These are phyloP conservation scores for Ophiocordyceps sinensis DNA, from an alignment of 2,329 filamentous ascomycete genomes.

Conservation along the genomic window DNA sequence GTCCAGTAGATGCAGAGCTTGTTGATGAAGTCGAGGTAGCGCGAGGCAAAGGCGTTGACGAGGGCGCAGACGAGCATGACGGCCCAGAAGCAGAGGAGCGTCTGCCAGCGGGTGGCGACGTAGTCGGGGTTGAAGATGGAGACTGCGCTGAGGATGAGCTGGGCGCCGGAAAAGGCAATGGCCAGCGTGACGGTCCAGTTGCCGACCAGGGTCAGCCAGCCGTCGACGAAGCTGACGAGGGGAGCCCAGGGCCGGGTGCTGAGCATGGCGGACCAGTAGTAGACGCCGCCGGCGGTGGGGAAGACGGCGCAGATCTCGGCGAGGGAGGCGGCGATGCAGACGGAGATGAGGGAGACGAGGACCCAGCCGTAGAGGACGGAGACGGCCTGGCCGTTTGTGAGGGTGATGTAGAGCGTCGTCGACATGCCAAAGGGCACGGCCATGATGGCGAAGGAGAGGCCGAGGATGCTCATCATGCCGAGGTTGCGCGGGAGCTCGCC, in stretches of 20 bases:
- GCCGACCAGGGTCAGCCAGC: slow-evolving; percentile 59
- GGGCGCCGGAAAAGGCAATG: slow-evolving; percentile 55
- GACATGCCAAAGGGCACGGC: slow-evolving; percentile 35
- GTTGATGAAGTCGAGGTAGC: slow-evolving; percentile 50
- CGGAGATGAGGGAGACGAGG: slow-evolving; percentile 51
- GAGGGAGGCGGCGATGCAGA: slow-evolving; percentile 56
- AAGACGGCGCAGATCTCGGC: slow-evolving; percentile 62
- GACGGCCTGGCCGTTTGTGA: slow-evolving; percentile 62
- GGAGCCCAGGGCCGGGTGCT: slow-evolving; percentile 46
- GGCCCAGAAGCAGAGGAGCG: slow-evolving; percentile 59
- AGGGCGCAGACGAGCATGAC: slow-evolving; percentile 49
- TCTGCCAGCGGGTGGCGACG: slow-evolving; percentile 49
- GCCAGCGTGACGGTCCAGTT: slow-evolving; percentile 59
- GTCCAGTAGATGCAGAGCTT: slow-evolving; percentile 64
- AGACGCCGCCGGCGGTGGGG: slow-evolving; percentile 45
- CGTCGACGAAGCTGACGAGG: slow-evolving; percentile 54
- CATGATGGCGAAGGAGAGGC: slow-evolving; percentile 36
- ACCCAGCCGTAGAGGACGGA: slow-evolving; percentile 59
- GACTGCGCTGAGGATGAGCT: slow-evolving; percentile 54
- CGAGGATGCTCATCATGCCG: slow-evolving; percentile 32
- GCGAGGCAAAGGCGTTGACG: slow-evolving; percentile 50
- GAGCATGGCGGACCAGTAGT: slow-evolving; percentile 61
- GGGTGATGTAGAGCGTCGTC: slow-evolving; percentile 31
- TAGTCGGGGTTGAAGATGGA: slow-evolving; percentile 50
- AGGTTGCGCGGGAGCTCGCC: slow-evolving; percentile 34